Percentiles rank a stretch among this genome's conserved stretches.
Evolutionary conservation across 352 stramenopile species (phyloP).

Genomic region (Globisporangium cystogenes): DNA sequence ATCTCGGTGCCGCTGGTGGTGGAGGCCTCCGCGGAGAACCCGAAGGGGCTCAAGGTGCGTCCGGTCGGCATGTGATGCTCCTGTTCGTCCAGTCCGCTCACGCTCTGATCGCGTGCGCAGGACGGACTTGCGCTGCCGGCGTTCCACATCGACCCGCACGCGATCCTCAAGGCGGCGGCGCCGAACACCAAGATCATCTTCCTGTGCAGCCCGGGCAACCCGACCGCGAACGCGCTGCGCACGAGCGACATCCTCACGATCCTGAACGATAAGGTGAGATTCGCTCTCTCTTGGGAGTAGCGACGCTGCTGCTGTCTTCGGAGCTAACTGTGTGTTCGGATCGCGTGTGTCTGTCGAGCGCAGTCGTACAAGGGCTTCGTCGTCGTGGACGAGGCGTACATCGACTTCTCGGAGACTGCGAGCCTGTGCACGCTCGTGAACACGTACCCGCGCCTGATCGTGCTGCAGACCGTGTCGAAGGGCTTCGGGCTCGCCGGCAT

Average conservation of each 20-base stretch:
- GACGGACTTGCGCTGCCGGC: slow-evolving; percentile 41
- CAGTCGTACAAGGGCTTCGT: slow-evolving; percentile 90
- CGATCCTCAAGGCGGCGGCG: slow-evolving; percentile 89
- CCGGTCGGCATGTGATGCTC: background rate
- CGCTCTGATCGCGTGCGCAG: slow-evolving; percentile 6
- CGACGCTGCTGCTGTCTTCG: background rate
- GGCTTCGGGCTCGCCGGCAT: slow-evolving; percentile 97
- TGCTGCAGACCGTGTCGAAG: slow-evolving; percentile 98
- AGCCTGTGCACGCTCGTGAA: slow-evolving; percentile 88
- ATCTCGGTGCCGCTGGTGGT: slow-evolving; percentile 89
- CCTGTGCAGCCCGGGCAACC: slow-evolving; percentile 97
- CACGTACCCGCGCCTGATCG: slow-evolving; percentile 92
- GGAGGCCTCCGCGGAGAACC: slow-evolving; percentile 49
- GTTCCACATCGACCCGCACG: slow-evolving; percentile 78
- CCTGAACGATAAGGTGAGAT: slow-evolving; percentile 61
- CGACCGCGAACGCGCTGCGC: slow-evolving; percentile 94
- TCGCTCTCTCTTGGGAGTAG: background rate
- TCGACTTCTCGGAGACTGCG: slow-evolving; percentile 90
- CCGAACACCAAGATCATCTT: slow-evolving; percentile 95
- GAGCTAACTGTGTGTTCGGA: background rate
- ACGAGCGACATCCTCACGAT: slow-evolving; percentile 88
- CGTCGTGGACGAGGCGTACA: slow-evolving; percentile 98
- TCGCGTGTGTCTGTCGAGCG: background rate
- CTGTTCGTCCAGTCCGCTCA: background rate
- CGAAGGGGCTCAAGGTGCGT: slow-evolving; percentile 52